Conservation (phyloP, 305 asterid genomes). For the Salvia sclarea region DNA sequence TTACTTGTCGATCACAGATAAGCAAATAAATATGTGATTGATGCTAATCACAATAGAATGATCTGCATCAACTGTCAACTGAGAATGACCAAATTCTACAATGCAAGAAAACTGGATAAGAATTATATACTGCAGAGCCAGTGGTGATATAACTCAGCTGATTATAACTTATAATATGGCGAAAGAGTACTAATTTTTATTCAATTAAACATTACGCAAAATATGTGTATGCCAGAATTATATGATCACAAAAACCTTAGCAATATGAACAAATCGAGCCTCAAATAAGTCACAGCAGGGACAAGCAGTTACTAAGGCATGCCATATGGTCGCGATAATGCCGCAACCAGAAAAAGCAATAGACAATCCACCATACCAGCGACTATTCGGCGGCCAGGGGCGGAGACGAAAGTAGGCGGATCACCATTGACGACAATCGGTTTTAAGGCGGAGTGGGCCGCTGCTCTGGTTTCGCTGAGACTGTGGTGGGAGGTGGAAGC, state of each 20-base stretch:
- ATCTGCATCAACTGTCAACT: background rate
- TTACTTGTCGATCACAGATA: conserved; percentile 15
- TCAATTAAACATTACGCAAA: too few species aligned
- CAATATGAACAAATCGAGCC: too few species aligned
- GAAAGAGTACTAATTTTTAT: too few species aligned
- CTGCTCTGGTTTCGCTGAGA: conserved; percentile 20
- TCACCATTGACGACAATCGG: conserved; percentile 79
- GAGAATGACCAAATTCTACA: background rate
- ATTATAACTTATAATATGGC: too few species aligned
- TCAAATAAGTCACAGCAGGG: background rate
- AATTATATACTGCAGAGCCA: too few species aligned
- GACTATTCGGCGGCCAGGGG: conserved; percentile 86
- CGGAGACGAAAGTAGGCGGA: conserved; percentile 90
- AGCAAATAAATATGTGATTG: background rate
- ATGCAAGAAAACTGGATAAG: too few species aligned
- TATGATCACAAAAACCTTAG: too few species aligned
- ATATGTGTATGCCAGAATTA: too few species aligned
- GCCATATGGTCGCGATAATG: conserved; percentile 25
- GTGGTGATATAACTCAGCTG: too few species aligned
- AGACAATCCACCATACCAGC: conserved; percentile 53
- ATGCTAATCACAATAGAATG: background rate
- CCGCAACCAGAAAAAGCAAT: conserved; percentile 10
- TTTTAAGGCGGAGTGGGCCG: conserved; percentile 30
- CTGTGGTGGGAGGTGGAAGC: conserved; percentile 41
- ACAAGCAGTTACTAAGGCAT: background rate